Base-by-base conservation (phyloP, 768 basidiomycete species). In the Suillus placidus region DNA sequence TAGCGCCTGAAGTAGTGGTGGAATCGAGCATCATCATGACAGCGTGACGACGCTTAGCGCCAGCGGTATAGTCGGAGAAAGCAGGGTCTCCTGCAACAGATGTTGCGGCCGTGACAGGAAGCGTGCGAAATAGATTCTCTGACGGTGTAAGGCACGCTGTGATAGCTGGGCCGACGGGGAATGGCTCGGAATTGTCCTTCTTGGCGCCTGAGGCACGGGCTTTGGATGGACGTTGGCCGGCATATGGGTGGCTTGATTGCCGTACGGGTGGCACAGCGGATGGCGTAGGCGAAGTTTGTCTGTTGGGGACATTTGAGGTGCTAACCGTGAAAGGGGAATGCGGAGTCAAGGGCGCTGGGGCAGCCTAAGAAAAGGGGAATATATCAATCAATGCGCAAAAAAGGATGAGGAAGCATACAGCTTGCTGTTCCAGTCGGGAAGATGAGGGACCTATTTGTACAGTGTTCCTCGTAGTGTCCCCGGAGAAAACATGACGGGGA, bases 1-100 rank as follows among this genome's bases (percentile, higher is more conserved):
- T 76, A 30, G 80, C 71, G 34, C 79, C 79, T 0, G 82, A 68
- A 14, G 83, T 68, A 4, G 83, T 70, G 18, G 81, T 71, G 0
- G 88, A 79, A 69, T 92, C 90, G 4, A 90, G 82, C 83, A 89
- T 85, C 84, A 91, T 87, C 88, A 92, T 91, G 71, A 90, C 83
- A 0, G 90, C 89, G 69, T 93, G 90, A 40, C 92, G 84, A 9
- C 92, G 87, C 76, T 93, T 93, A 1, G 85, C 81, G 38, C 89
- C 90, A 0, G 85, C 81, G 5, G 84, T 76, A 45, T 87, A 73
- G 37, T 77, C 76, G 5, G 67, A 6, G 34, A 74, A 72, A 14
- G 76, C 67, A 34, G 69, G 55, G 3, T 38, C 77, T 32, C 58
- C 14, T 82, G 74, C 35, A 83, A 74, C 35, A 81, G 63, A 57